A percentile compares a stretch with the other conserved stretches of the same genome.
Evolutionary conservation across 73 alveolate species (phyloP).

Genomic region (Breviolum minutum): DNA sequence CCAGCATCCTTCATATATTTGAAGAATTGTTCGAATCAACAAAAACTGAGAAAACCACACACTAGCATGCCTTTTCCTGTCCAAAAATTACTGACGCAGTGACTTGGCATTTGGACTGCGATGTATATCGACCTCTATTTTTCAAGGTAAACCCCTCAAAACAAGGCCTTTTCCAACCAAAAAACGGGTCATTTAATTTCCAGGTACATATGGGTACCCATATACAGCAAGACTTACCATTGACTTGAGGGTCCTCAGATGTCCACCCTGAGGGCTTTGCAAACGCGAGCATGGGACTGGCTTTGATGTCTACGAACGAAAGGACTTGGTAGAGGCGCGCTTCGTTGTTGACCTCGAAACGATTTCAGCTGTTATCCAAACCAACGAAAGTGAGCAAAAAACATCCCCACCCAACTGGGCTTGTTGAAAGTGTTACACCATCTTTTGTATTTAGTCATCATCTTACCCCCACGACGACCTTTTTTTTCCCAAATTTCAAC

Average conservation of each 20-base stretch:
- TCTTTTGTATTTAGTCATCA: too few species aligned
- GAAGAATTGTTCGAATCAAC: too few species aligned
- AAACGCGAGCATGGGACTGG: background rate
- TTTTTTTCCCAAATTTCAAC: too few species aligned
- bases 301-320: constrained; percentile 18
- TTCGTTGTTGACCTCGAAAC: too few species aligned
- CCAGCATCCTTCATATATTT: too few species aligned
- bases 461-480: too few species aligned
- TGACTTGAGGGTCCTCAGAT: background rate
- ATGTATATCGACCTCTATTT: background rate
- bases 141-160: too few species aligned
- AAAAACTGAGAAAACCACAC: too few species aligned
- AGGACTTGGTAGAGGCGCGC: constrained; percentile 22
- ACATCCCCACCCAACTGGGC: background rate
- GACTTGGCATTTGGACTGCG: background rate
- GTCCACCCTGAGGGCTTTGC: background rate
- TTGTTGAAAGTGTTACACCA: too few species aligned
- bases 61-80: background rate
- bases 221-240: background rate
- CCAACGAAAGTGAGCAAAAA: background rate
- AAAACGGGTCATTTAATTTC: background rate
- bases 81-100: background rate
- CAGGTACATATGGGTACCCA: background rate
- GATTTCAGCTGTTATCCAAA: too few species aligned
- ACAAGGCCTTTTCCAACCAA: too few species aligned